phyloP scores from a whole-genome alignment of 192 early-diverging fungal species.

The Hyaloraphidium curvatum region DNA sequence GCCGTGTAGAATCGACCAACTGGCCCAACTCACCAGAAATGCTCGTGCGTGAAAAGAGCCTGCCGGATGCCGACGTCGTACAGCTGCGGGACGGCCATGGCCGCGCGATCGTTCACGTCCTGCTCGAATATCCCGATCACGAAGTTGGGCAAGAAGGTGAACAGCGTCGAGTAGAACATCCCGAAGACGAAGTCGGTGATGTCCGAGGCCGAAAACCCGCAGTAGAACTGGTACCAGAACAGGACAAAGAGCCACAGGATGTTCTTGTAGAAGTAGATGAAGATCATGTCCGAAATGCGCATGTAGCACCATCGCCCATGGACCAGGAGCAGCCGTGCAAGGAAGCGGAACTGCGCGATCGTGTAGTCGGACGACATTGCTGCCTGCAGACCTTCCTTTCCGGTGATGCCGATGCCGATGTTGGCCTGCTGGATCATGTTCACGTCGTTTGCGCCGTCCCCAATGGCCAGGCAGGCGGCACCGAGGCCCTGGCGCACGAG shows the following conservation, averaged over 20 bases:
- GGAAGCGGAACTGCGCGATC: conserved; percentile 78
- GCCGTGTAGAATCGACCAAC: not conserved
- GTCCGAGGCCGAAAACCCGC: conserved; percentile 28
- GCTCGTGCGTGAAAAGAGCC: conserved; percentile 55
- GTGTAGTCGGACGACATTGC: conserved; percentile 89
- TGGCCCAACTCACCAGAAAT: conserved; percentile 37
- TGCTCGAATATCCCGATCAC: conserved; percentile 40
- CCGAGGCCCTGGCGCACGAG: conserved; percentile 62
- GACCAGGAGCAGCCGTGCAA: conserved; percentile 68
- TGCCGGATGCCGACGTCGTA: conserved; percentile 76
- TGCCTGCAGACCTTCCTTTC: conserved; percentile 61
- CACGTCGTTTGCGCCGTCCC: conserved; percentile 42
- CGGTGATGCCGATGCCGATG: conserved; percentile 36
- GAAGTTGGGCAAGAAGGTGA: conserved; percentile 72
- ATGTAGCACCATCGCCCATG: conserved; percentile 85
- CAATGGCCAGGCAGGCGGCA: conserved; percentile 52
- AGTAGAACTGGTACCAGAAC: conserved; percentile 89
- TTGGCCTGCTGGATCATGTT: conserved; percentile 46
- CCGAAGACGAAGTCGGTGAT: conserved; percentile 54
- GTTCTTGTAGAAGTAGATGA: conserved; percentile 95
- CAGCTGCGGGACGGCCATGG: conserved; percentile 31
- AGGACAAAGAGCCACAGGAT: conserved; percentile 78
- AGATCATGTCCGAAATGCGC: conserved; percentile 71
- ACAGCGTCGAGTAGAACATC: conserved; percentile 84
- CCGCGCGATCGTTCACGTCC: conserved; percentile 36